Percentiles rank a stretch among this genome's conserved stretches.
These are phyloP conservation scores for Arxiozyma bovina DNA, from an alignment of 1,139 yeast genomes.

Conservation along the genomic window DNA sequence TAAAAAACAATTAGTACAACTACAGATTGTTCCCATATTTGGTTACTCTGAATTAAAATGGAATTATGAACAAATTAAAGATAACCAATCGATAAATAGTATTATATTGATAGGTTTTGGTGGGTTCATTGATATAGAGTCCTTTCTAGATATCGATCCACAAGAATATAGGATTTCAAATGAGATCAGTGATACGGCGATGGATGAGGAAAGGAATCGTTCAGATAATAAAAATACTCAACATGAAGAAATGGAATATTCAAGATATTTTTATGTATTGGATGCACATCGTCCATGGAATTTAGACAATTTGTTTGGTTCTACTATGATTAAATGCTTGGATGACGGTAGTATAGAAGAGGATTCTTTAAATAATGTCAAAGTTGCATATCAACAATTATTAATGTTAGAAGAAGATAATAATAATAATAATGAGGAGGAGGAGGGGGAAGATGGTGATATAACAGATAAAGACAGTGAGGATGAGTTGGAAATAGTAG, in stretches of 20 bases:
- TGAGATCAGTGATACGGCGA: constrained; percentile 13
- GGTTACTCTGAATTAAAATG: constrained; percentile 73
- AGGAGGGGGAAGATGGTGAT: constrained; percentile 18
- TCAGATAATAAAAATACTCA: not conserved
- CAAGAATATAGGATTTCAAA: constrained; percentile 33
- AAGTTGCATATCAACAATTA: constrained; percentile 46
- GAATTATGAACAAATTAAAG: constrained; percentile 59
- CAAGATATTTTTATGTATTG: constrained; percentile 60
- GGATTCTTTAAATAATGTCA: constrained; percentile 44
- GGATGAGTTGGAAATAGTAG: constrained; percentile 29
- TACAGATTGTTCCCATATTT: constrained; percentile 86
- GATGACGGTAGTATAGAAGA: constrained; percentile 76
- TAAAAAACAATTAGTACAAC: constrained; percentile 75
- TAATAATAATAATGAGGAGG: constrained; percentile 17
- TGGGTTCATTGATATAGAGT: constrained; percentile 81
- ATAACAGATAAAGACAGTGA: constrained; percentile 26
- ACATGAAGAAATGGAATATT: constrained; percentile 17
- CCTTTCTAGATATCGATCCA: constrained; percentile 60
- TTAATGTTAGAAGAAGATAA: constrained; percentile 32
- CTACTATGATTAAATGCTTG: constrained; percentile 68
- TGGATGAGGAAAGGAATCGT: constrained; percentile 10
- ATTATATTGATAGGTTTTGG: constrained; percentile 88
- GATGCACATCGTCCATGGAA: constrained; percentile 98
- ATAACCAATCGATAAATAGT: constrained; percentile 51
- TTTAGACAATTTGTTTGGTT: constrained; percentile 82